phyloP scores from a whole-genome alignment of 2,329 filamentous ascomycete genomes.

The Ophiostoma himal-ulmi region DNA sequence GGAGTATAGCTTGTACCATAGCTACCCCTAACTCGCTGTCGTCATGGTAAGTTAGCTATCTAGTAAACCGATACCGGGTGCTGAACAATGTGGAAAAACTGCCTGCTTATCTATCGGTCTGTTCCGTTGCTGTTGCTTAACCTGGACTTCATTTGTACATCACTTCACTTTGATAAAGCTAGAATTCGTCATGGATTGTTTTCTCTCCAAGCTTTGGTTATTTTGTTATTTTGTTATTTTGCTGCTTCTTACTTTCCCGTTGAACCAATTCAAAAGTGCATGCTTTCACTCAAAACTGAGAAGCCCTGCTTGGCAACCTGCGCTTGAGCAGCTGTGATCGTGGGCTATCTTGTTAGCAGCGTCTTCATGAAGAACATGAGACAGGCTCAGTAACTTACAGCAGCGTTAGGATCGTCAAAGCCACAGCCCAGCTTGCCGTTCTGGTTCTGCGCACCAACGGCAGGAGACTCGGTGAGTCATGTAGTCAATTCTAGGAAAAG shows the following conservation, averaged over 20 bases:
- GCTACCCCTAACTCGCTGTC: not conserved
- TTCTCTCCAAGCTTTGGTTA: not conserved
- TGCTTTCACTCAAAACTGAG: conserved; percentile 21
- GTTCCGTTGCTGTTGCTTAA: not conserved
- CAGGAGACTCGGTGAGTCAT: conserved; percentile 14
- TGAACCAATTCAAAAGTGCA: not conserved
- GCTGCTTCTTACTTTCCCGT: not conserved
- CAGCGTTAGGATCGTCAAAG: conserved; percentile 33
- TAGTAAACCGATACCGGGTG: not conserved
- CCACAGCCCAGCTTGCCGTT: conserved; percentile 35
- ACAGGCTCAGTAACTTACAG: not conserved
- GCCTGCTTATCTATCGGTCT: not conserved
- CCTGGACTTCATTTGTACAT: not conserved
- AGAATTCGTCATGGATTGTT: not conserved
- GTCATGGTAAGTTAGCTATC: not conserved
- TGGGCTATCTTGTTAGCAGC: conserved; percentile 5
- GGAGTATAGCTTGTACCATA: not conserved
- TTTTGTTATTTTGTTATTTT: not conserved
- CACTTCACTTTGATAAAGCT: not conserved
- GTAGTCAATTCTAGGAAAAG: not conserved
- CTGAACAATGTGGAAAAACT: not conserved
- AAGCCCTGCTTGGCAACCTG: conserved; percentile 34
- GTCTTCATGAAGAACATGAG: not conserved
- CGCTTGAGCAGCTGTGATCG: conserved; percentile 32
- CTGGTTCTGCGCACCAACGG: conserved; percentile 31